Evolutionary conservation across 306 rosid genomes (phyloP), one percentile per base, ranked within the genome.

Genomic region (Quercus mongolica): DNA sequence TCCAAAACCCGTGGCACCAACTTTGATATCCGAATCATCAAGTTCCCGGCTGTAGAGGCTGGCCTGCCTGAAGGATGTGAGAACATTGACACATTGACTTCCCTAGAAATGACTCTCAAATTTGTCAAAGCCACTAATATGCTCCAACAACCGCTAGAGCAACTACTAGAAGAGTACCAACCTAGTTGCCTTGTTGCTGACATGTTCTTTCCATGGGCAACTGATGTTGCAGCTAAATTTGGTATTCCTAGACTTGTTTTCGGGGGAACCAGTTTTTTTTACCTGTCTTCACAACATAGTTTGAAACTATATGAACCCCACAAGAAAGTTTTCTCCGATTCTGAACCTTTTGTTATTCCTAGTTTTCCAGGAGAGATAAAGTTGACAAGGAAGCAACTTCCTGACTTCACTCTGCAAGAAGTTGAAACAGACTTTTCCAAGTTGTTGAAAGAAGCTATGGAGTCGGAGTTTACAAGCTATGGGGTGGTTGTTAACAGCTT

Each of bases 51-150:
- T 28, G 5, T 2, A 3, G n/a, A 77, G 0, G 69, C 31, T 5
- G 81, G 87, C 58, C 68, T 86, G 5, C 90, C 90, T 0, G 13
- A 71, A 9, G 90, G 87, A 10, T 78, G 82, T 4, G 87, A 86
- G 76, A 76, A 65, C 7, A 4, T 41, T 1, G 71, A 75, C 18
- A 41, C 56, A 3, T 0, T 72, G 44, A 79, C 81, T 61, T 71
- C 89, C 4, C 72, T 4, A 3, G 17, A 74, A 12, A 8, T 21
- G 8, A 0, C 44, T 18, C 9, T 3, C 8, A 0, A 6, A 0
- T 80, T 86, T 28, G 31, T 46, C 6, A 17, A 1, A 21, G 85
- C 85, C 13, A 52, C 81, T 30, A 5, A 1, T 0, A 8, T 77
- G 26, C 69, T 86, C 13, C 80, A 74, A 69, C 73, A 74, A 0